Base-by-base conservation (phyloP, 306 rosid species). In the Trifolium subterraneum region DNA sequence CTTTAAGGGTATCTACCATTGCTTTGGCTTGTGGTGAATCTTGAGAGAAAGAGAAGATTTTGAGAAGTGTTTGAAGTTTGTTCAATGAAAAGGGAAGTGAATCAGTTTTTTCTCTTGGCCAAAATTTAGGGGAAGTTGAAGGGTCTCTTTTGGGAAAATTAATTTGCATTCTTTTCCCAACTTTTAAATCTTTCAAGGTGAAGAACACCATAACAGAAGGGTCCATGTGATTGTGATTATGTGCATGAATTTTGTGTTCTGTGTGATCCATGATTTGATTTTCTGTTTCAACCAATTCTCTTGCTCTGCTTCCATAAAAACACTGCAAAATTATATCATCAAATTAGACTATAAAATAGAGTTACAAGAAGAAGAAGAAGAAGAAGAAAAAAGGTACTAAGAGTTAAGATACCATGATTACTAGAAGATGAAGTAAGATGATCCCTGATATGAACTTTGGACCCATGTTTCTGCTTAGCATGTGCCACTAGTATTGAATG, bases 1-100 rank as follows among this genome's bases (percentile, higher is more conserved):
- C 86, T 4, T 65, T 71, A 0, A 88, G 83, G 4, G 96, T 89
- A 8, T 81, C 84, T 80, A 72, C 84, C 84, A 89, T 82, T 78
- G 98, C 97, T 70, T 79, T 85, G 65, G 92, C 93, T 80, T 84
- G 90, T 10, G 89, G 85, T 47, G 94, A 93, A 18, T 48, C 35
- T 50, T n/a, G 62, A 2, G 97, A 71, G 69, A 86, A 47, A 55
- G 87, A 84, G 77, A 90, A 89, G 58, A 2, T 12, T 5, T 80
- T 36, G 9, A 91, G 88, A 52, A 91, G 88, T 50, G 81, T 22
- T 25, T 79, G 88, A 0, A 93, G 87, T 44, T 85, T 14, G 36
- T 84, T 75, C 47, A 72, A 14, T 42, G 96, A 82, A 82, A 93
- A 93, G 52, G 98, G 90, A 61, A 89, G 48, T 64, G 87, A 71